Conservation (phyloP, 2,329 filamentous ascomycete species). For the Sordariomycetes sp. region DNA sequence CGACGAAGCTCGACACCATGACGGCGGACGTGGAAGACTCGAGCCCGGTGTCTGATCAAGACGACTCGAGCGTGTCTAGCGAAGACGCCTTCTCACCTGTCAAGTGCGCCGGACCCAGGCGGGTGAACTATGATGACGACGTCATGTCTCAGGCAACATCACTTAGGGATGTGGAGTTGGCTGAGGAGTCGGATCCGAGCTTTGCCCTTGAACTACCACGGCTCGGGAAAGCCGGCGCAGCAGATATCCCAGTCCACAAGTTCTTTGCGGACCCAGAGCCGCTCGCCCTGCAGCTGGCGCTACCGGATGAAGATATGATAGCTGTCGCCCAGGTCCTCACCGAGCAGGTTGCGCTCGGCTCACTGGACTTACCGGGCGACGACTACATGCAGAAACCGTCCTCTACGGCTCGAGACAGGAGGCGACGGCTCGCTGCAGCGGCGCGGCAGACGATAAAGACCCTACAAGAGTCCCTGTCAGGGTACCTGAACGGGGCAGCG, state of each 20-base stretch:
- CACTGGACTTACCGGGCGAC: slow-evolving; percentile 21
- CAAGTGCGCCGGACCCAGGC: slow-evolving; percentile 25
- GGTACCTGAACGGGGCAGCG: slow-evolving; percentile 27
- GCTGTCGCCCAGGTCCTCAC: slow-evolving; percentile 61
- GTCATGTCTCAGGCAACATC: slow-evolving; percentile 40
- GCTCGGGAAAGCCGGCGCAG: slow-evolving; percentile 33
- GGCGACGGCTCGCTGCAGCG: slow-evolving; percentile 24
- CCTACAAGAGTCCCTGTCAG: slow-evolving; percentile 32
- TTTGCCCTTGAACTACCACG: slow-evolving; percentile 37
- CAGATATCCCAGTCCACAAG: slow-evolving; percentile 38
- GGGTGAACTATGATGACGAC: slow-evolving; percentile 34
- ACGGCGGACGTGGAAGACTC: slow-evolving; percentile 33
- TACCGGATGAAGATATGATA: slow-evolving; percentile 50
- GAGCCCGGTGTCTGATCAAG: slow-evolving; percentile 44
- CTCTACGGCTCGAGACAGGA: not conserved
- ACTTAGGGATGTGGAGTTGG: slow-evolving; percentile 34
- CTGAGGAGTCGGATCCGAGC: slow-evolving; percentile 34
- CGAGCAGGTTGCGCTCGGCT: slow-evolving; percentile 53
- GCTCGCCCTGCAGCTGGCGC: slow-evolving; percentile 28
- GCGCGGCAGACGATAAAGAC: slow-evolving; percentile 37
- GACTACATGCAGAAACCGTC: slow-evolving; percentile 2
- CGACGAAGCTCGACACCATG: slow-evolving; percentile 22
- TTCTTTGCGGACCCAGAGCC: slow-evolving; percentile 53
- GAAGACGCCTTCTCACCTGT: slow-evolving; percentile 38
- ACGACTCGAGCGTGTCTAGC: slow-evolving; percentile 39